Evolutionary conservation across 1,284 basidiomycete genomes (phyloP).

Genomic region (Wallemia hederae): DNA sequence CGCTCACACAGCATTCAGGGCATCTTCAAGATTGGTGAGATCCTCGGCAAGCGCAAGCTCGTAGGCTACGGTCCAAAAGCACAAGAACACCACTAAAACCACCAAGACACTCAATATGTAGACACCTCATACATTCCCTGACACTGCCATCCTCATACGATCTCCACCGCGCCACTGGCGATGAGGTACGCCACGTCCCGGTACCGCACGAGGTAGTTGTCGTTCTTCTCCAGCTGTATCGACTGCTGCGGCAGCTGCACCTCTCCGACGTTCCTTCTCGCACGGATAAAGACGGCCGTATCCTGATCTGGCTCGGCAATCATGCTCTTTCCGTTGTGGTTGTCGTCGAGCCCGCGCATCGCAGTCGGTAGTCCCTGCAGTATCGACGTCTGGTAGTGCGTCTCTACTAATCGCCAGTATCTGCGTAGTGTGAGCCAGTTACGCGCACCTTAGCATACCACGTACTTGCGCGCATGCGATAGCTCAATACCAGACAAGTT

Average conservation of each 20-base stretch:
- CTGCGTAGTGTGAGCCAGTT: conserved; percentile 18
- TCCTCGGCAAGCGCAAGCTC: conserved; percentile 50
- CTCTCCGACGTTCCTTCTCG: neutral
- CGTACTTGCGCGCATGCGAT: conserved; percentile 39
- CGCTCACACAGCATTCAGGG: conserved; percentile 24
- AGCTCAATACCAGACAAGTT: conserved; percentile 48
- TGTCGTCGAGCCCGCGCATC: conserved; percentile 42
- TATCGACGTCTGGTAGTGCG: conserved; percentile 40
- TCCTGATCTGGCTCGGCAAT: conserved; percentile 18
- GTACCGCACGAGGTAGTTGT: neutral
- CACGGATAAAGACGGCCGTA: neutral
- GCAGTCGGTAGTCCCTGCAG: conserved; percentile 44
- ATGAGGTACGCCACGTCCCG: neutral
- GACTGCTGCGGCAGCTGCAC: neutral
- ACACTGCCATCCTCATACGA: neutral
- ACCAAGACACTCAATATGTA: neutral
- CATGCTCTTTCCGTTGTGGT: conserved; percentile 35
- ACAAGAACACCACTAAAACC: neutral
- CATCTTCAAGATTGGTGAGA: conserved; percentile 55
- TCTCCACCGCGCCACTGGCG: neutral
- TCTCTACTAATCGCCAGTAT: conserved; percentile 37
- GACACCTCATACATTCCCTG: neutral
- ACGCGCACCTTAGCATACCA: conserved; percentile 4
- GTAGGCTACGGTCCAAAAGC: conserved; percentile 31
- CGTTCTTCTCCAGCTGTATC: neutral